phyloP scores from a whole-genome alignment of 2,329 filamentous ascomycete genomes.

The Monosporascus cannonballus region DNA sequence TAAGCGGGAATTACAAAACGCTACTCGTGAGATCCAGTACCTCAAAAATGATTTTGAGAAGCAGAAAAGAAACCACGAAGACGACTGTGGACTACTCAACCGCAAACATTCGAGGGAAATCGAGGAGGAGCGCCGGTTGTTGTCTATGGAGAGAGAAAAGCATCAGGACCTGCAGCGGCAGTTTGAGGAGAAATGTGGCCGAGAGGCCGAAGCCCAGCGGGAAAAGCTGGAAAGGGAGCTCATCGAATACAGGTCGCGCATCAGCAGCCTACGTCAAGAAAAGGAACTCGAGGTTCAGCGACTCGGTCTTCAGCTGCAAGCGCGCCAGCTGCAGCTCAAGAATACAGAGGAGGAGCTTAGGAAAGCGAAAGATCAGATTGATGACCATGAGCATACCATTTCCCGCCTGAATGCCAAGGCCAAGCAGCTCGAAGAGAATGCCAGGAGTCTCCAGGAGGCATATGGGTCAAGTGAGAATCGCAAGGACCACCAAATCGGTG shows the following conservation, averaged over 20 bases:
- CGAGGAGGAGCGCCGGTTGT: slow-evolving; percentile 30
- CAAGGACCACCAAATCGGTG: slow-evolving; percentile 3
- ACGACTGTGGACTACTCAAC: slow-evolving; percentile 17
- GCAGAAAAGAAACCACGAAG: slow-evolving; percentile 32
- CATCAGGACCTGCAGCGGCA: slow-evolving; percentile 48
- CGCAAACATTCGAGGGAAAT: slow-evolving; percentile 41
- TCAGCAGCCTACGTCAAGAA: slow-evolving; percentile 45
- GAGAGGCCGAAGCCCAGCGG: slow-evolving; percentile 20
- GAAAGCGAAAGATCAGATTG: slow-evolving; percentile 15
- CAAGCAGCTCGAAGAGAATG: slow-evolving; percentile 9
- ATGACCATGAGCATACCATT: slow-evolving; percentile 5
- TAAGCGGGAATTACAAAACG: slow-evolving; percentile 56
- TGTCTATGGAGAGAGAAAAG: slow-evolving; percentile 41
- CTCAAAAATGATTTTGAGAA: slow-evolving; percentile 35
- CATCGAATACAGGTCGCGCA: slow-evolving; percentile 52
- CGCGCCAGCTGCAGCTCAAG: slow-evolving; percentile 47
- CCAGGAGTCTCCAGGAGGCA: slow-evolving; percentile 1
- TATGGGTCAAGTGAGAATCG: slow-evolving; percentile 3
- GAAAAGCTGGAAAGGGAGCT: slow-evolving; percentile 49
- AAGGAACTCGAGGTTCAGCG: slow-evolving; percentile 32
- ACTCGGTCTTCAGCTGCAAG: slow-evolving; percentile 42
- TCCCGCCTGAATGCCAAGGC: slow-evolving; percentile 8
- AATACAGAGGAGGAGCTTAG: slow-evolving; percentile 39
- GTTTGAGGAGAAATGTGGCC: slow-evolving; percentile 31
- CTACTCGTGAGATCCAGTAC: slow-evolving; percentile 45